These are phyloP conservation scores for Lentinula aciculospora DNA, from an alignment of 768 basidiomycete species.

Conservation along the genomic window DNA sequence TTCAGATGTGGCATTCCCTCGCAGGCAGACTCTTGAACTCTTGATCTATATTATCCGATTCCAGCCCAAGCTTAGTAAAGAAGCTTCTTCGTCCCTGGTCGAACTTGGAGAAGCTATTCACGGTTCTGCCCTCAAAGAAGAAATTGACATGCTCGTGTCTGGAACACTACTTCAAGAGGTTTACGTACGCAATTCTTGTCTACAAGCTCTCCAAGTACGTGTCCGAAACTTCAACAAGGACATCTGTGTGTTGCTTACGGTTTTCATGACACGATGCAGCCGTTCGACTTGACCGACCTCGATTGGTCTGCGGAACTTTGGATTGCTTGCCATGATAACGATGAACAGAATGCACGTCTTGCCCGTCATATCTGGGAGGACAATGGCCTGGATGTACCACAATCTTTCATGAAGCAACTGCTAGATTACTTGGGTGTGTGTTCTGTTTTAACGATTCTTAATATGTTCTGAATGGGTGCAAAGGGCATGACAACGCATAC, in stretches of 20 bases:
- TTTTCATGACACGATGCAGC: conserved; percentile 35
- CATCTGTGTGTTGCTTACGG: neutral
- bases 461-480: neutral
- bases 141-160: conserved; percentile 58
- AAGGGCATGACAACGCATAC: conserved; percentile 77
- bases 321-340: conserved; percentile 81
- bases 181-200: conserved; percentile 79
- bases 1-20: conserved; percentile 65
- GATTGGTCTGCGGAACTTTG: conserved; percentile 91
- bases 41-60: conserved; percentile 68
- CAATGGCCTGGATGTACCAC: conserved; percentile 86
- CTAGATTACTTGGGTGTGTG: conserved; percentile 63
- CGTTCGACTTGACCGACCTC: conserved; percentile 89
- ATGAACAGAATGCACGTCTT: conserved; percentile 80
- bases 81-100: conserved; percentile 74
- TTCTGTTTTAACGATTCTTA: neutral
- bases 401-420: conserved; percentile 53
- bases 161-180: conserved; percentile 84
- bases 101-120: conserved; percentile 79
- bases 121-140: conserved; percentile 52
- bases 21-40: conserved; percentile 58
- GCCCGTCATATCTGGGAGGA: conserved; percentile 90
- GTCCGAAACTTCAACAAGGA: too few species aligned
- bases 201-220: conserved; percentile 86
- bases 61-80: conserved; percentile 79